Evolutionary conservation across 345 rosid species (phyloP).

Genomic region (Salix udensis): DNA sequence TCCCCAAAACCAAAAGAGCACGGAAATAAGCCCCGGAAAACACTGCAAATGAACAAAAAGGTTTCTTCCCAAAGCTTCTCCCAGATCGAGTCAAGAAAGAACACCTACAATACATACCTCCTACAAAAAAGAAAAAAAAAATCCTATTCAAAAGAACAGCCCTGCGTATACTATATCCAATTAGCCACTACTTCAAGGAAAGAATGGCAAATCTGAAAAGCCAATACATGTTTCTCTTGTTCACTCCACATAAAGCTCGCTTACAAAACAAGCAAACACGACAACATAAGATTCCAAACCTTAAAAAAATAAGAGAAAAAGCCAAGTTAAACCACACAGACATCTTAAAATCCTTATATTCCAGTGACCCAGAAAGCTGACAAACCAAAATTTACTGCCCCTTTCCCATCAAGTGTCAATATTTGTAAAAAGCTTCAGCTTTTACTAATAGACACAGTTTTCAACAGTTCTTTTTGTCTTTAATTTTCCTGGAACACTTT

Average conservation of each 20-base stretch:
- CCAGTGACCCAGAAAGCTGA: neutral
- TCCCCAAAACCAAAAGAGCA: conserved; percentile 11
- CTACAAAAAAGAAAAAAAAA: neutral
- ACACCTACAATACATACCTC: conserved; percentile 31
- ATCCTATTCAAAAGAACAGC: conserved; percentile 18
- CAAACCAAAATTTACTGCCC: neutral
- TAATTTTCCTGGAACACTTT: neutral
- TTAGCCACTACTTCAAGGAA: conserved; percentile 38
- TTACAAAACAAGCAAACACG: conserved; percentile 45
- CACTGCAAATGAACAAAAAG: conserved; percentile 25
- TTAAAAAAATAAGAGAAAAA: conserved; percentile 1
- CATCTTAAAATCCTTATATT: neutral
- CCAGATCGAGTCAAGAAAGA: conserved; percentile 24
- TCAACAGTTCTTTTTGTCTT: neutral
- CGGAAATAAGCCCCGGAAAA: conserved; percentile 35
- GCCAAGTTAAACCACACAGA: conserved; percentile 12
- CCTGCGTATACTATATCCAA: conserved; percentile 4
- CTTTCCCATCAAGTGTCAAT: neutral
- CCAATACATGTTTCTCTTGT: conserved; percentile 8
- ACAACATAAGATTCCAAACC: conserved; percentile 21
- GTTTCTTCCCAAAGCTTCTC: conserved; percentile 34
- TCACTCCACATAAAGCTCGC: conserved; percentile 28
- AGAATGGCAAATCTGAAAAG: conserved; percentile 32
- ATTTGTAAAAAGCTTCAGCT: neutral
- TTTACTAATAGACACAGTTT: neutral